phyloP scores from a whole-genome alignment of 1,139 yeast genomes.

The Taphrina confusa region DNA sequence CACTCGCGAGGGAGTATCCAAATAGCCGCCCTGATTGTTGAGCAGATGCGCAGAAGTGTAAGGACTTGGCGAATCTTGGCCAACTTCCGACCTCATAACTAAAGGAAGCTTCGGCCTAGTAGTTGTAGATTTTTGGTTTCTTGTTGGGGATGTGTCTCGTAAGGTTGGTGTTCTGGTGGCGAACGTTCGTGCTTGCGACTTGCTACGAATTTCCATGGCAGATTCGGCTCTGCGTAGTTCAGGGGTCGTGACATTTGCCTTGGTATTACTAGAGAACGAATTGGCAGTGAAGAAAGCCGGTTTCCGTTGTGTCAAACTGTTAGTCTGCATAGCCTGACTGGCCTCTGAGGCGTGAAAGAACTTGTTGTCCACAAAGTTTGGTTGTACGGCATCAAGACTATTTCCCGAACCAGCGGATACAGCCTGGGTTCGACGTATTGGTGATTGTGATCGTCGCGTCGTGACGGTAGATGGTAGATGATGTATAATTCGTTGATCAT shows the following conservation, averaged over 20 bases:
- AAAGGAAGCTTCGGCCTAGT: neutral
- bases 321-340: neutral
- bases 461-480: constrained; percentile 24
- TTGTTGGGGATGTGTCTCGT: neutral
- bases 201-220: neutral
- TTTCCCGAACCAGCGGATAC: neutral
- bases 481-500: neutral
- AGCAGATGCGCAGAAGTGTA: neutral
- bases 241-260: neutral
- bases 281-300: constrained; percentile 28
- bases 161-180: neutral
- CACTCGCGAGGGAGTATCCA: neutral
- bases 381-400: neutral
- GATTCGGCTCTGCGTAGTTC: constrained; percentile 18
- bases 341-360: constrained; percentile 25
- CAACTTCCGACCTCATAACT: neutral
- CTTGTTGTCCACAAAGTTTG: neutral
- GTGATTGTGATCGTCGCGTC: constrained; percentile 25
- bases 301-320: neutral
- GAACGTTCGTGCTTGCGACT: neutral
- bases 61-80: neutral
- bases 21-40: neutral
- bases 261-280: constrained; percentile 13
- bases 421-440: neutral
- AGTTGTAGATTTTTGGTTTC: neutral